A percentile compares a stretch with the other conserved stretches of the same genome.
Conservation (phyloP, 2,329 filamentous ascomycete species). For the Pseudonectria foliicola region DNA sequence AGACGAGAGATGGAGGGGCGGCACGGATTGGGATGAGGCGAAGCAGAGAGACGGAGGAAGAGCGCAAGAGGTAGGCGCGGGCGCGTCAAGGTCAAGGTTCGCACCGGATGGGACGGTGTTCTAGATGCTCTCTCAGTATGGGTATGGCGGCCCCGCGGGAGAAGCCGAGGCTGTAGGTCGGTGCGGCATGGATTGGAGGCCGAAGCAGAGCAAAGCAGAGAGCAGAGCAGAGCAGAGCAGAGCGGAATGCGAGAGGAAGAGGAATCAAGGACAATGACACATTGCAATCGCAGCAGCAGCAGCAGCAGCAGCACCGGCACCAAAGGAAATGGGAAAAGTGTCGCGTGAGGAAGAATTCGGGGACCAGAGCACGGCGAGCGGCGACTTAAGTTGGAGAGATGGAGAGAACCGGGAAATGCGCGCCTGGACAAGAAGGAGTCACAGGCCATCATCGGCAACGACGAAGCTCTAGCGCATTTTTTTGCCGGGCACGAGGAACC, state of each 20-base stretch:
- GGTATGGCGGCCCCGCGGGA: conserved; percentile 16
- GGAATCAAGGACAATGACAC: background rate
- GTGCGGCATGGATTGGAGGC: conserved; percentile 1
- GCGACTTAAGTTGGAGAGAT: too few species aligned
- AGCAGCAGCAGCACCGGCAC: background rate
- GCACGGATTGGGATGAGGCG: too few species aligned
- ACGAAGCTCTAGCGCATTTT: too few species aligned
- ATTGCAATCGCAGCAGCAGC: too few species aligned
- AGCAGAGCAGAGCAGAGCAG: background rate
- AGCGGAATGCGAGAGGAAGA: conserved; percentile 1
- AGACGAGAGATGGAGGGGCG: conserved; percentile 1
- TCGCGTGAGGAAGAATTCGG: conserved; percentile 11
- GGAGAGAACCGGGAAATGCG: too few species aligned
- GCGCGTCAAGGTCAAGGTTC: conserved; percentile 9
- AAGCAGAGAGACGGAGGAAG: background rate
- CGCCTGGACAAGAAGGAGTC: too few species aligned
- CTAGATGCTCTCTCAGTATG: background rate
- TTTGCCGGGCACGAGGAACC: too few species aligned
- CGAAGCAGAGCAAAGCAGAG: background rate
- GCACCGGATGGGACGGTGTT: background rate
- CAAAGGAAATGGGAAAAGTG: conserved; percentile 3
- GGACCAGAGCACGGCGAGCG: too few species aligned
- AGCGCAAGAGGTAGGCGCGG: conserved; percentile 10
- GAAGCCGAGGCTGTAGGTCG: conserved; percentile 21
- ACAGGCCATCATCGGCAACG: too few species aligned